These are phyloP conservation scores for Phallus indusiatus DNA, from an alignment of 768 basidiomycete species.

Conservation along the genomic window DNA sequence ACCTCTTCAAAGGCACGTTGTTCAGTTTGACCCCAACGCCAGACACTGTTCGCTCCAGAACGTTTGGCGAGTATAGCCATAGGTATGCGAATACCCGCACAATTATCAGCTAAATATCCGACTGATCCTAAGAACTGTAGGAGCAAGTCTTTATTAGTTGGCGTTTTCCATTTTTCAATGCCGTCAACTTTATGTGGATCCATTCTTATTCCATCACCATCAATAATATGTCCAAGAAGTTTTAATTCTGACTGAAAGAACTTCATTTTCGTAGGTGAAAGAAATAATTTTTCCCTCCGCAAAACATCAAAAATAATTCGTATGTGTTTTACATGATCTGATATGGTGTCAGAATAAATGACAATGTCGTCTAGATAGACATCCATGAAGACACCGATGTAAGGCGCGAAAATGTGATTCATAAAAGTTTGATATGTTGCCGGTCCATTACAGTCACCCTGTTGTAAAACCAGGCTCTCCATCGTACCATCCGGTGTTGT, in stretches of 20 bases:
- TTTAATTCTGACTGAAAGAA: not conserved
- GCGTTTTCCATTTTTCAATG: conserved; percentile 16
- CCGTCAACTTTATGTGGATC: conserved; percentile 15
- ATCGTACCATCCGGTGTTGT: conserved; percentile 35
- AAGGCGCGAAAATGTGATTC: conserved; percentile 13
- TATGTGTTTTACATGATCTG: conserved; percentile 23
- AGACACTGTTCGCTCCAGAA: conserved; percentile 9
- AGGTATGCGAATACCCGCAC: conserved; percentile 11
- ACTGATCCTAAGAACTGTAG: conserved; percentile 14
- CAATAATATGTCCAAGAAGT: conserved; percentile 10
- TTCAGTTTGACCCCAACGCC: conserved; percentile 13
- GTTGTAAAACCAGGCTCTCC: conserved; percentile 31
- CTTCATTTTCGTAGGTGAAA: conserved; percentile 18
- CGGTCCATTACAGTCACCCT: conserved; percentile 21
- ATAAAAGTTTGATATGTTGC: conserved; percentile 34
- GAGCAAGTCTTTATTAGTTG: conserved; percentile 11
- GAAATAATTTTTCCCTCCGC: conserved; percentile 25
- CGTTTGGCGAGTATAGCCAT: conserved; percentile 9
- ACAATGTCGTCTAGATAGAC: conserved; percentile 24
- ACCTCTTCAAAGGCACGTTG: conserved; percentile 15
- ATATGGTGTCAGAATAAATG: conserved; percentile 22
- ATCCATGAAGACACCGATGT: conserved; percentile 15
- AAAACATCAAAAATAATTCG: conserved; percentile 26
- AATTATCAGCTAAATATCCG: conserved; percentile 14
- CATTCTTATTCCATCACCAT: no score